Evolutionary conservation across 106 monocot species (phyloP).

Genomic region (Apostasia shenzhenica): DNA sequence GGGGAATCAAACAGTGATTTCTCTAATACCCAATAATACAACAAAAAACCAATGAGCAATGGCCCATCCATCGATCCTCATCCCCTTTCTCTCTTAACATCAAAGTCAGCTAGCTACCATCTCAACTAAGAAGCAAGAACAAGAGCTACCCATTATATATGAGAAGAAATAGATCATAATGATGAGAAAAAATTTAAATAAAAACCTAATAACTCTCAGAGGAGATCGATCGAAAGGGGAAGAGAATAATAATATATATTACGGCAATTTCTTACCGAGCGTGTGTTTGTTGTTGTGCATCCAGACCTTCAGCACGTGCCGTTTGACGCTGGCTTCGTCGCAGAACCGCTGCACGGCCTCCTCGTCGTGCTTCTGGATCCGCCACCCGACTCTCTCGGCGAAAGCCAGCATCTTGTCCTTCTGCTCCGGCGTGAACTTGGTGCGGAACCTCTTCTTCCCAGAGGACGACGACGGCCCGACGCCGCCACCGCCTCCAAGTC

Average conservation of each 20-base stretch:
- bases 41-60: constrained; percentile 8
- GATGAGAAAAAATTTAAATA: too few relatives aligned
- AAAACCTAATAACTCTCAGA: too few relatives aligned
- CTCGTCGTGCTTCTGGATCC: constrained; percentile 88
- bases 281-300: constrained; percentile 97
- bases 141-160: not conserved
- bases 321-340: constrained; percentile 48
- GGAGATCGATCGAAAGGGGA: not conserved
- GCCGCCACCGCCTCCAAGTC: constrained; percentile 3
- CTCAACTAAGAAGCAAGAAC: not conserved
- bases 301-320: constrained; percentile 86
- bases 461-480: constrained; percentile 12
- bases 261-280: constrained; percentile 62
- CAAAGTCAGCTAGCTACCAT: not conserved
- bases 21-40: not conserved
- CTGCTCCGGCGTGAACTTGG: constrained; percentile 83
- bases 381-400: constrained; percentile 70
- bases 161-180: too few relatives aligned
- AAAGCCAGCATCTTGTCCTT: constrained; percentile 87
- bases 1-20: not conserved
- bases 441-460: constrained; percentile 64
- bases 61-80: not conserved
- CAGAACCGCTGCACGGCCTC: constrained; percentile 80
- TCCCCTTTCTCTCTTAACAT: not conserved
- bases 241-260: not conserved